A percentile compares a stretch with the other conserved stretches of the same genome.
These are phyloP conservation scores for Annulohypoxylon nitens DNA, from an alignment of 495 filamentous ascomycete genomes.

Conservation along the genomic window DNA sequence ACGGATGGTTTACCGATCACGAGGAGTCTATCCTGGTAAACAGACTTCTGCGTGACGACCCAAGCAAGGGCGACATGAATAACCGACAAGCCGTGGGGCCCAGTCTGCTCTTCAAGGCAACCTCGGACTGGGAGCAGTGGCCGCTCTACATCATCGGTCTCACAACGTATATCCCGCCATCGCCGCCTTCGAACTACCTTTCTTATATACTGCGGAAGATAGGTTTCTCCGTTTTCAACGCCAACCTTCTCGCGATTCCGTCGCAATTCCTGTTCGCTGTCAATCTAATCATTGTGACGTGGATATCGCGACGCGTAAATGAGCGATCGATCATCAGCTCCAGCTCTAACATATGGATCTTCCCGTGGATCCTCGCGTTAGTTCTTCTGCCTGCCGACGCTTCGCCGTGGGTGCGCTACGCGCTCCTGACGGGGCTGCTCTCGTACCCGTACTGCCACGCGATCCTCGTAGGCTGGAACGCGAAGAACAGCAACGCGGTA, in stretches of 20 bases:
- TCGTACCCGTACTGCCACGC: constrained; percentile 73
- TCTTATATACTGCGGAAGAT: constrained; percentile 63
- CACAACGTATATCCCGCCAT: constrained; percentile 64
- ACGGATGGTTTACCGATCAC: constrained; percentile 72
- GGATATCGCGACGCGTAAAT: constrained; percentile 66
- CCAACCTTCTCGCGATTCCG: constrained; percentile 68
- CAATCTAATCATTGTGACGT: constrained; percentile 63
- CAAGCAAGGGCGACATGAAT: constrained; percentile 74
- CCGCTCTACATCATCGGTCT: constrained; percentile 69
- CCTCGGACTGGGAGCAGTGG: constrained; percentile 71
- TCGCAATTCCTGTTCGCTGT: constrained; percentile 61
- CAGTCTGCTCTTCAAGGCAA: constrained; percentile 59
- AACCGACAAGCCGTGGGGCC: constrained; percentile 66
- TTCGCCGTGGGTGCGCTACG: constrained; percentile 66
- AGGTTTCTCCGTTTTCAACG: constrained; percentile 67
- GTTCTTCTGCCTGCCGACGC: constrained; percentile 54
- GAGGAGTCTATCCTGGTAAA: constrained; percentile 73
- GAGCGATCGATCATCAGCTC: constrained; percentile 67
- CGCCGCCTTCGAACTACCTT: constrained; percentile 61
- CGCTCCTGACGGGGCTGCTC: constrained; percentile 65
- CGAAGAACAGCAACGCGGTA: constrained; percentile 72
- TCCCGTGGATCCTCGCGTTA: constrained; percentile 67
- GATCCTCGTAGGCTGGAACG: constrained; percentile 71
- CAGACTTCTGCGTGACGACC: constrained; percentile 72
- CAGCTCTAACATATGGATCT: constrained; percentile 66